Conservation (phyloP, 148 eudicot species). For the Amaranthus palmeri region DNA sequence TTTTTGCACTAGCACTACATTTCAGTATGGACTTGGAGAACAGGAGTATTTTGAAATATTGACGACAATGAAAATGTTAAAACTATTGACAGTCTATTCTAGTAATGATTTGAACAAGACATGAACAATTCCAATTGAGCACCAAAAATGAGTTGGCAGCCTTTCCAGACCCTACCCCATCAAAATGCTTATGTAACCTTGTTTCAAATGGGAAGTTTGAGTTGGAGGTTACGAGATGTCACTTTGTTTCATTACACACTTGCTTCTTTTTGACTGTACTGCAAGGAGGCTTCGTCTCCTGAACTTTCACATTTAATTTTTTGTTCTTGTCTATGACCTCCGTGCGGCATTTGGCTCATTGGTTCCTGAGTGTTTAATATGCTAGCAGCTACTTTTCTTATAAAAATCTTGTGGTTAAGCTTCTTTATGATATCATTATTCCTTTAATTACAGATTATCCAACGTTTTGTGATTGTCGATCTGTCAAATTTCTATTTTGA, state of each 20-base stretch:
- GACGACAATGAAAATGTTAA: too few relatives aligned
- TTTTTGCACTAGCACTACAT: too few relatives aligned
- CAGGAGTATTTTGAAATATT: too few relatives aligned
- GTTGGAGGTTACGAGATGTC: neutral
- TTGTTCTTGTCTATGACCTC: neutral
- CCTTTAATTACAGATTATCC: constrained; percentile 55
- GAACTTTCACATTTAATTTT: neutral
- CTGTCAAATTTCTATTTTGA: constrained; percentile 96
- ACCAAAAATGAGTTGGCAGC: neutral
- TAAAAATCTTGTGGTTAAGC: neutral
- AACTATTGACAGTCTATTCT: neutral
- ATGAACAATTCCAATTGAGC: neutral
- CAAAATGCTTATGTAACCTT: neutral
- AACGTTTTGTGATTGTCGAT: constrained; percentile 90
- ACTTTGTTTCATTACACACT: neutral
- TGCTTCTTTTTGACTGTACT: neutral
- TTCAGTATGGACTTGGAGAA: too few relatives aligned
- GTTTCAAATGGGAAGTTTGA: neutral
- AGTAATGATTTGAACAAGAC: neutral
- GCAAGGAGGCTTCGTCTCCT: neutral
- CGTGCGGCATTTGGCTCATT: neutral
- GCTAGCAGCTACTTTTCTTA: neutral
- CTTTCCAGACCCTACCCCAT: neutral
- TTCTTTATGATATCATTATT: constrained; percentile 13
- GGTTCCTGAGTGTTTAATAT: neutral